Percentiles rank a stretch among this genome's conserved stretches.
These are phyloP conservation scores for Populus tremula DNA, from an alignment of 345 rosid genomes.

Conservation along the genomic window DNA sequence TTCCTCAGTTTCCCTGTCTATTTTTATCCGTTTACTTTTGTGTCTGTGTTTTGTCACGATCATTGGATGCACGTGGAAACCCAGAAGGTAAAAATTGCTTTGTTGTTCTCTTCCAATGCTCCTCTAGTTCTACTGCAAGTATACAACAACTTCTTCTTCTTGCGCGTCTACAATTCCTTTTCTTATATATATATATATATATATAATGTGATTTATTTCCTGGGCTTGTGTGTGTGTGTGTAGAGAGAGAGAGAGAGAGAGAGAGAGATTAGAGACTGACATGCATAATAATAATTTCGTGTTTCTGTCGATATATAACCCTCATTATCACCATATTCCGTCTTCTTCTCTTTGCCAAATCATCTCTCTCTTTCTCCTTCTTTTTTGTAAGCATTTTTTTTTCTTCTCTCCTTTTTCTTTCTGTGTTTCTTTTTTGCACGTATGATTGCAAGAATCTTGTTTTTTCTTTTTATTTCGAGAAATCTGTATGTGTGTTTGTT, in stretches of 20 bases:
- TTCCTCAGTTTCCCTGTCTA: background rate
- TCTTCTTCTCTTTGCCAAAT: slow-evolving; percentile 16
- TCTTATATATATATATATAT: background rate
- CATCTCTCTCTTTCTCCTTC: slow-evolving; percentile 14
- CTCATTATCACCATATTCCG: slow-evolving; percentile 31
- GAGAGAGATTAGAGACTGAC: background rate
- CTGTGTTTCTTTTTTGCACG: slow-evolving; percentile 16
- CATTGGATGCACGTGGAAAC: slow-evolving; percentile 61
- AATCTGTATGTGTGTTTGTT: background rate
- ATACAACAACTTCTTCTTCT: background rate
- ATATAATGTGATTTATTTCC: background rate
- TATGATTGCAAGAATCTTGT: background rate
- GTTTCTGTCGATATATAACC: slow-evolving; percentile 28
- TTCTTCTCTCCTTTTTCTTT: background rate
- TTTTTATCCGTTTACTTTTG: slow-evolving; percentile 22
- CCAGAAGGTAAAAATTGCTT: slow-evolving; percentile 41
- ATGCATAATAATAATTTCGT: slow-evolving; percentile 7
- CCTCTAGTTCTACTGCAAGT: slow-evolving; percentile 16
- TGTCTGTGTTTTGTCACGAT: slow-evolving; percentile 45
- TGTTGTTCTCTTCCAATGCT: background rate
- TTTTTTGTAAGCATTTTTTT: slow-evolving; percentile 28
- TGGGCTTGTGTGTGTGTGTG: no score
- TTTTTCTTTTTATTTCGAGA: background rate
- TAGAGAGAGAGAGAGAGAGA: background rate
- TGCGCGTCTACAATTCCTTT: background rate